phyloP scores from a whole-genome alignment of 2,329 filamentous ascomycete genomes.

The Scedosporium boydii region DNA sequence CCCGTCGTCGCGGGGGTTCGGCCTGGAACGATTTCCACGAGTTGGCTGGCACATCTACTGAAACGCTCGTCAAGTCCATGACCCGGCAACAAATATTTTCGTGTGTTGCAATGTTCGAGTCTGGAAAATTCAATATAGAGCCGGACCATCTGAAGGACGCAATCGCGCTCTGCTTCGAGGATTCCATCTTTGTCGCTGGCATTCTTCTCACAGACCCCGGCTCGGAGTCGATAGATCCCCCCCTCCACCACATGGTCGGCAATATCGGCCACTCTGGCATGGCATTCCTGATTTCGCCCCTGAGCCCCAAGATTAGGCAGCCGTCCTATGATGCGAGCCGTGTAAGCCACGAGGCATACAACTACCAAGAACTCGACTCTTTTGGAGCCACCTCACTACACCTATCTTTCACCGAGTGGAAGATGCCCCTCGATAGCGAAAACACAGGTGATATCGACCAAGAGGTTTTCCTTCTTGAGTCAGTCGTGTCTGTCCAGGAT shows the following conservation, averaged over 20 bases:
- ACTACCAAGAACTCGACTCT: neutral
- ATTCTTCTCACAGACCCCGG: neutral
- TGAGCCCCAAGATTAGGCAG: slow-evolving; percentile 3
- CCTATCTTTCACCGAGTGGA: slow-evolving; percentile 13
- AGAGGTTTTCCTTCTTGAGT: slow-evolving; percentile 11
- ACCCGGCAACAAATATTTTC: slow-evolving; percentile 6
- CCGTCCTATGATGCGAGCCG: neutral
- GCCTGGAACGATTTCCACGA: neutral
- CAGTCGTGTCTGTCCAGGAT: slow-evolving; percentile 14
- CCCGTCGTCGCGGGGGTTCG: neutral
- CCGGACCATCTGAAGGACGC: slow-evolving; percentile 1
- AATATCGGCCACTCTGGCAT: slow-evolving; percentile 9
- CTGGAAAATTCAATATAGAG: slow-evolving; percentile 6
- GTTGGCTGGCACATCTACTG: neutral
- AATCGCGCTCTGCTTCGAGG: neutral
- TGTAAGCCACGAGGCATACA: neutral
- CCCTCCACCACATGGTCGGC: slow-evolving; percentile 7
- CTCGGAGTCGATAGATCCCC: neutral
- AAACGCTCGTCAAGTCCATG: slow-evolving; percentile 6
- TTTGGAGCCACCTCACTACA: slow-evolving; percentile 11
- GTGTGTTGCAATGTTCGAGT: slow-evolving; percentile 9
- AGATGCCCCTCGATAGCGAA: slow-evolving; percentile 7
- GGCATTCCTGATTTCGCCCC: slow-evolving; percentile 8
- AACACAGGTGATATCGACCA: slow-evolving; percentile 10
- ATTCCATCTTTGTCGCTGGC: neutral